Evolutionary conservation across 805 yeast species (phyloP).

Genomic region (Kodamaea restingae): DNA sequence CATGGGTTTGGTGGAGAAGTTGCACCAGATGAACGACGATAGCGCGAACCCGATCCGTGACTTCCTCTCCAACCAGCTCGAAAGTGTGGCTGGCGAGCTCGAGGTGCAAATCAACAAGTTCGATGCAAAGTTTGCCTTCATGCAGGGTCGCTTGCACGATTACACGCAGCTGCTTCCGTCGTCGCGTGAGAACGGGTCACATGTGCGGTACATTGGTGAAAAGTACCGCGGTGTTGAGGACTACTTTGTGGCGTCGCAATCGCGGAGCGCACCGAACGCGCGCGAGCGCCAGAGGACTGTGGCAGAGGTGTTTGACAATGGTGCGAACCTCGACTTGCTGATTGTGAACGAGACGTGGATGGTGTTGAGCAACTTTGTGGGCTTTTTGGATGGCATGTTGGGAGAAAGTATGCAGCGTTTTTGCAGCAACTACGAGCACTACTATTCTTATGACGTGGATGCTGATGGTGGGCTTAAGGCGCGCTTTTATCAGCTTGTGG

Average conservation of each 20-base stretch:
- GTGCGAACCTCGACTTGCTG: constrained; percentile 39
- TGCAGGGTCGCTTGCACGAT: constrained; percentile 36
- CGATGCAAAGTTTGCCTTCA: constrained; percentile 29
- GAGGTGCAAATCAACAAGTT: constrained; percentile 35
- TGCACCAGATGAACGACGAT: constrained; percentile 30
- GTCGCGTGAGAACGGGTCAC: constrained; percentile 32
- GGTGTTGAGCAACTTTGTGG: constrained; percentile 33
- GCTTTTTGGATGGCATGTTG: constrained; percentile 30
- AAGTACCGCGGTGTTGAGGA: constrained; percentile 36
- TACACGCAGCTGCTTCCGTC: constrained; percentile 32
- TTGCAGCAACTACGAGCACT: constrained; percentile 36
- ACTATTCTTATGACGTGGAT: constrained; percentile 28
- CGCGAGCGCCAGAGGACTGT: constrained; percentile 27
- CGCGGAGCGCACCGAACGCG: constrained; percentile 19
- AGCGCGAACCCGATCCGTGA: constrained; percentile 30
- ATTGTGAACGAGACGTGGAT: constrained; percentile 43
- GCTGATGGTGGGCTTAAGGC: constrained; percentile 25
- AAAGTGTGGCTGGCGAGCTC: constrained; percentile 28
- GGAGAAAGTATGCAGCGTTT: constrained; percentile 29
- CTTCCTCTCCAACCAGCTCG: constrained; percentile 32
- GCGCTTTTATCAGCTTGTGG: constrained; percentile 22
- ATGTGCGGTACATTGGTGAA: constrained; percentile 34
- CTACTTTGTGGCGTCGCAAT: constrained; percentile 27
- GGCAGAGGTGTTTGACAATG: constrained; percentile 31
- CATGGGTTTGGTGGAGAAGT: constrained; percentile 36